Percentiles rank a stretch among this genome's conserved stretches.
Evolutionary conservation across 495 filamentous ascomycete genomes (phyloP).

Genomic region (Aspergillus indologenus): DNA sequence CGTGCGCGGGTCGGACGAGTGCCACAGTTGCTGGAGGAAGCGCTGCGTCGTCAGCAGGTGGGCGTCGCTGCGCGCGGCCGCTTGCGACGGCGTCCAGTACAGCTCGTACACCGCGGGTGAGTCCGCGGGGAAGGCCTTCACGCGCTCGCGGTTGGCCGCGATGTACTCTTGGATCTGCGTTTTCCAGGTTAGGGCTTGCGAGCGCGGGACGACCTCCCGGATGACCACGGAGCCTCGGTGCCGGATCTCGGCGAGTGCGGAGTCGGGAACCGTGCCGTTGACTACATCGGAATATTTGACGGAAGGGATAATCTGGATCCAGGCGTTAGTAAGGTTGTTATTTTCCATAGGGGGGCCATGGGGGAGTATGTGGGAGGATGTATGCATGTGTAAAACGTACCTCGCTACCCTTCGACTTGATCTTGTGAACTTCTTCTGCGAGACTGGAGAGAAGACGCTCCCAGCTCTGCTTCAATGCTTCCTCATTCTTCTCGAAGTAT

Average conservation of each 20-base stretch:
- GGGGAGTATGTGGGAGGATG: background rate
- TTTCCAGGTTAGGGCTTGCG: constrained; percentile 52
- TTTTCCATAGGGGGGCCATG: no score
- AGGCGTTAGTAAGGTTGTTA: background rate
- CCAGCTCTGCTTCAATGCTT: constrained; percentile 63
- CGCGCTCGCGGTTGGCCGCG: constrained; percentile 47
- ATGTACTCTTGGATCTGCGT: constrained; percentile 56
- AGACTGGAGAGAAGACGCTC: constrained; percentile 62
- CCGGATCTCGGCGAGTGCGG: constrained; percentile 50
- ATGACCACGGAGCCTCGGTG: constrained; percentile 64
- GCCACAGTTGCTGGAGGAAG: constrained; percentile 73
- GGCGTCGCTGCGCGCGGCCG: constrained; percentile 69
- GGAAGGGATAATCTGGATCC: constrained; percentile 53
- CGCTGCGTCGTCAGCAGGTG: constrained; percentile 65
- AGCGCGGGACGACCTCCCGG: constrained; percentile 57
- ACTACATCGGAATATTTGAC: constrained; percentile 56
- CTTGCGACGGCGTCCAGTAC: constrained; percentile 81
- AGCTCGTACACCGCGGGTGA: constrained; percentile 81
- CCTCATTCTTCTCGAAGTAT: constrained; percentile 62
- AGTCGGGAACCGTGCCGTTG: constrained; percentile 41
- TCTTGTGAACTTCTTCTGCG: constrained; percentile 42
- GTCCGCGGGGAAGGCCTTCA: constrained; percentile 53
- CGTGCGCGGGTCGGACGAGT: constrained; percentile 59
- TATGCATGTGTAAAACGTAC: constrained; percentile 26
- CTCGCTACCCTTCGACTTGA: constrained; percentile 48